Conservation (phyloP, 2,329 filamentous ascomycete genomes). For the Ophiostoma montium region DNA sequence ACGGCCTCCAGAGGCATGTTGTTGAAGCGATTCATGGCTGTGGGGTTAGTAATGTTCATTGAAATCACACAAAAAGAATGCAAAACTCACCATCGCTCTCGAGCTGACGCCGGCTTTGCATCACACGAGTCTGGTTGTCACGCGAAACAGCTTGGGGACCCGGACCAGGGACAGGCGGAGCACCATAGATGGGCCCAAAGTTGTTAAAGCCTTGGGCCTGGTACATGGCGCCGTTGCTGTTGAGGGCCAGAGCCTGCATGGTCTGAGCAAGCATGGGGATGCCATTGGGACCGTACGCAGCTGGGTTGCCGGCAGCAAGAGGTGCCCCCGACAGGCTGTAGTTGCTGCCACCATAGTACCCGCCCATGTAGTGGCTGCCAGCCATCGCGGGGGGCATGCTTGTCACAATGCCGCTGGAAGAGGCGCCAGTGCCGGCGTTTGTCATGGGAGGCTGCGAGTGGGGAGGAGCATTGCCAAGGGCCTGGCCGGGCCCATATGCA, state of each 20-base stretch:
- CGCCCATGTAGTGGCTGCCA: constrained; percentile 14
- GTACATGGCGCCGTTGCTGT: constrained; percentile 39
- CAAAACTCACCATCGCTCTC: constrained; percentile 39
- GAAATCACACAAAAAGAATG: not conserved
- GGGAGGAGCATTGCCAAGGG: constrained; percentile 19
- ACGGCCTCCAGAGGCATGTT: constrained; percentile 73
- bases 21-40: constrained; percentile 62
- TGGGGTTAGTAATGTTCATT: constrained; percentile 17
- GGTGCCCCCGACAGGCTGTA: constrained; percentile 8
- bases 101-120: constrained; percentile 59
- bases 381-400: constrained; percentile 11
- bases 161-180: constrained; percentile 20
- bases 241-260: constrained; percentile 52
- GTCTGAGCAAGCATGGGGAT: constrained; percentile 52
- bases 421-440: constrained; percentile 14
- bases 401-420: constrained; percentile 11
- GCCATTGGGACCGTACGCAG: constrained; percentile 24
- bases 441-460: constrained; percentile 14
- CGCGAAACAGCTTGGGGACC: constrained; percentile 29
- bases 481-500: constrained; percentile 57
- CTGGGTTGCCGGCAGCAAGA: constrained; percentile 13
- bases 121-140: constrained; percentile 63
- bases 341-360: constrained; percentile 15
- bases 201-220: constrained; percentile 20
- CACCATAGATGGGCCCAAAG: constrained; percentile 36